These are phyloP conservation scores for Malus asiatica DNA, from an alignment of 306 rosid genomes.

Conservation along the genomic window DNA sequence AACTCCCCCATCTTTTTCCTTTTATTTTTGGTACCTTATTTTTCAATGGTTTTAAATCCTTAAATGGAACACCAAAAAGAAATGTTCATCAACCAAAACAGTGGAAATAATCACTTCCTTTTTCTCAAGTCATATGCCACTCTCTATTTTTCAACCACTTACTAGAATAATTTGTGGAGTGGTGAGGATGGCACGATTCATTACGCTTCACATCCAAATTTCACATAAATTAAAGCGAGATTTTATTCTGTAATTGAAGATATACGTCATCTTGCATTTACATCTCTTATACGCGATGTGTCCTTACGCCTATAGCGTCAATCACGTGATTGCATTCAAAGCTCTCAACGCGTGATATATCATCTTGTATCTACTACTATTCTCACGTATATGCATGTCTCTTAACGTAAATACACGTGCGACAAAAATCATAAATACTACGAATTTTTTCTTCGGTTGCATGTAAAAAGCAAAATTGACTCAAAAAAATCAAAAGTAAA, in stretches of 20 bases:
- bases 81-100: neutral
- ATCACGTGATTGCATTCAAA: neutral
- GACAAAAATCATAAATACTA: accelerated
- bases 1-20: neutral
- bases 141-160: neutral
- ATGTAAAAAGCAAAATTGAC: no score
- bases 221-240: neutral
- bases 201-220: neutral
- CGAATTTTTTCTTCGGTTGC: neutral
- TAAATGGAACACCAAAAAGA: neutral
- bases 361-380: neutral
- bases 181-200: neutral
- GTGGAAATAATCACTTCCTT: neutral
- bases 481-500: no score
- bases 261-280: neutral
- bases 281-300: no score
- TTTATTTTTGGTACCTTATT: slow-evolving; percentile 5
- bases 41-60: slow-evolving; percentile 17
- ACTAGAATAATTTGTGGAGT: neutral
- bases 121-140: neutral
- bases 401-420: no score
- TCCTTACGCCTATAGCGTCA: accelerated
- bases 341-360: neutral
- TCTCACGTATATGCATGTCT: neutral
- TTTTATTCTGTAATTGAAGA: no score